Evolutionary conservation across 2,329 filamentous ascomycete species (phyloP).

Genomic region (Phyllosticta citriasiana): DNA sequence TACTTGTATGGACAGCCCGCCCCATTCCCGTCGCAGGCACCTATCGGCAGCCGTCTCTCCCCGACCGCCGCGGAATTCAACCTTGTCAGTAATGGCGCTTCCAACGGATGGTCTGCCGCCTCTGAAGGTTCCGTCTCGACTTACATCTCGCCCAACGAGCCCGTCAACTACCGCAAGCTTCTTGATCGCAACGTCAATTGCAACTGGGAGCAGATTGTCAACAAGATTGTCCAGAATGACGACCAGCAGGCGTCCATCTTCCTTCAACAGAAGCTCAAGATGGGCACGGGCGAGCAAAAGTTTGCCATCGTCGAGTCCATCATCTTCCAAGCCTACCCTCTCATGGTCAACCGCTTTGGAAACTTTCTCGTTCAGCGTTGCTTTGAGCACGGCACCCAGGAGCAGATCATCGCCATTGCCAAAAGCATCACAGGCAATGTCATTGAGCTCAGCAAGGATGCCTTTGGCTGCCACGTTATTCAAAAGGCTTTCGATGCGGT

Average conservation of each 20-base stretch:
- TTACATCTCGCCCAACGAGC: constrained; percentile 79
- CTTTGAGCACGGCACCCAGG: constrained; percentile 93
- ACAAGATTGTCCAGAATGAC: constrained; percentile 99
- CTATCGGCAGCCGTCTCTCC: constrained; percentile 34
- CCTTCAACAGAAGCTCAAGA: constrained; percentile 96
- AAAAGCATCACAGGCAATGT: constrained; percentile 91
- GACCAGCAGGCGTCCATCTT: constrained; percentile 99
- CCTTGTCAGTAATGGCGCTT: constrained; percentile 10
- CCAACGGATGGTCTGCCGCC: background rate
- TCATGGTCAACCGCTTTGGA: constrained; percentile 98
- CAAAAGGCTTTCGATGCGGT: constrained; percentile 99
- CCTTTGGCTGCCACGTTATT: constrained; percentile 95
- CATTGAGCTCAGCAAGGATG: constrained; percentile 91
- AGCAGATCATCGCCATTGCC: constrained; percentile 91
- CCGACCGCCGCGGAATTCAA: constrained; percentile 39
- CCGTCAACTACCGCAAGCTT: constrained; percentile 89
- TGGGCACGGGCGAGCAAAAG: constrained; percentile 89
- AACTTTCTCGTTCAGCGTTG: constrained; percentile 98
- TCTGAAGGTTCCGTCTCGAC: constrained; percentile 35
- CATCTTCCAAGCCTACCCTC: constrained; percentile 81
- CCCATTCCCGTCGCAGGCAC: constrained; percentile 19
- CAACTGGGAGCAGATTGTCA: constrained; percentile 99
- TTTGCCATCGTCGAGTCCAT: constrained; percentile 96
- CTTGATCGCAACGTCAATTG: constrained; percentile 93
- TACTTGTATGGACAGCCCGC: constrained; percentile 11